Evolutionary conservation across 139 green algal species (phyloP).

Genomic region (Chlamydomonas applanata): DNA sequence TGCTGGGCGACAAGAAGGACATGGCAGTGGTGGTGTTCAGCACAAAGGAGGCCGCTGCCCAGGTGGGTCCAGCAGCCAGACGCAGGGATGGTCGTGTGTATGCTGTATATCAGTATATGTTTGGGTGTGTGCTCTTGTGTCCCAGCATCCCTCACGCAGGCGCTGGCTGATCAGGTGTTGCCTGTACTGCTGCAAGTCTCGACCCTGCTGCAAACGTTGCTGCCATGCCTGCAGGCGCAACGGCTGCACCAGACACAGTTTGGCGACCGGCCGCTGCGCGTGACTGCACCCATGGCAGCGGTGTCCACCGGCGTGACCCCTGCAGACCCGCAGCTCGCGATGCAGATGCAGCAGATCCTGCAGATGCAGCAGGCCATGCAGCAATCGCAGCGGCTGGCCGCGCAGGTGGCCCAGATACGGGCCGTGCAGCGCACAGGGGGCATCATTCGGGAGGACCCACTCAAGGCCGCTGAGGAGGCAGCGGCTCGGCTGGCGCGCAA

Average conservation of each 20-base stretch:
- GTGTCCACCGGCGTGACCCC: conserved; percentile 22
- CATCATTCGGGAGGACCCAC: conserved; percentile 6
- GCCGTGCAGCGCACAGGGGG: conserved; percentile 20
- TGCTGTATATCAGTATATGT: too few species aligned
- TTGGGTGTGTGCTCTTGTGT: too few species aligned
- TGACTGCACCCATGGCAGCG: conserved; percentile 21
- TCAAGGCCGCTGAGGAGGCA: conserved; percentile 30
- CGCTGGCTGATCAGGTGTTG: neutral
- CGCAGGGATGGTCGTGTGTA: too few species aligned
- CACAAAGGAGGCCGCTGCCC: neutral
- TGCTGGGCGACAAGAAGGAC: neutral
- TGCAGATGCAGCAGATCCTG: conserved; percentile 43
- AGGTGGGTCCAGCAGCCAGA: neutral
- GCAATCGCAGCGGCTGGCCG: neutral
- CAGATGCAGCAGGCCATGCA: conserved; percentile 15
- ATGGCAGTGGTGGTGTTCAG: conserved; percentile 12
- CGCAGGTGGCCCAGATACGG: conserved; percentile 28
- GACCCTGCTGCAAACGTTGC: too few species aligned
- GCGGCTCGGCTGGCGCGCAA: conserved; percentile 18
- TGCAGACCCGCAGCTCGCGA: conserved; percentile 23
- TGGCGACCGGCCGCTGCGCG: conserved; percentile 25
- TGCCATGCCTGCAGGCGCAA: conserved; percentile 4
- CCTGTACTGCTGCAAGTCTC: neutral
- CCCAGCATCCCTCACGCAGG: too few species aligned
- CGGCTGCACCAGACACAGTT: conserved; percentile 29